These are phyloP conservation scores for Pochonia chlamydosporia DNA, from an alignment of 2,329 filamentous ascomycete species.

Conservation along the genomic window DNA sequence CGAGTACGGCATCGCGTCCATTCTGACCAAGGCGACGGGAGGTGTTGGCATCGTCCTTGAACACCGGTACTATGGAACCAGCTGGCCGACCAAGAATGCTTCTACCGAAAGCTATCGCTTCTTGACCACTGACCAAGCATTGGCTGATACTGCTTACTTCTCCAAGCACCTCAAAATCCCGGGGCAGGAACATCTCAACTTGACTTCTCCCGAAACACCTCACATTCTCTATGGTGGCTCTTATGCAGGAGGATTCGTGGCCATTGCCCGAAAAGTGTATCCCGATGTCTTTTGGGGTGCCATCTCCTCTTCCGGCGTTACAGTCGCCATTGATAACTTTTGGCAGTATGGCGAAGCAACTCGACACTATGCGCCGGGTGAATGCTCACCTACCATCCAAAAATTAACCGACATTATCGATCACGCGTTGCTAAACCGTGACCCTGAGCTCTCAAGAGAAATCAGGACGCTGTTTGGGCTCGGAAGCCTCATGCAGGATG, in stretches of 20 bases:
- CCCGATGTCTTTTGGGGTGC: constrained; percentile 73
- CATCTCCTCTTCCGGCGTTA: constrained; percentile 77
- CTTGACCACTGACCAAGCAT: constrained; percentile 73
- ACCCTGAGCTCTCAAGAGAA: constrained; percentile 35
- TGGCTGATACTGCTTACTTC: constrained; percentile 80
- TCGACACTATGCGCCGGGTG: constrained; percentile 42
- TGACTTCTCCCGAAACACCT: constrained; percentile 59
- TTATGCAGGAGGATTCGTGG: constrained; percentile 75
- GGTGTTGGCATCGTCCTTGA: constrained; percentile 78
- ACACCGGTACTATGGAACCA: constrained; percentile 81
- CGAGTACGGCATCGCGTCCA: constrained; percentile 69
- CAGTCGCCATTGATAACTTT: constrained; percentile 70
- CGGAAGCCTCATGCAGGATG: constrained; percentile 35
- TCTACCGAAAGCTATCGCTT: constrained; percentile 68
- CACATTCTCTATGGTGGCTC: constrained; percentile 81
- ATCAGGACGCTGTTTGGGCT: constrained; percentile 46
- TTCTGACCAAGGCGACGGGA: constrained; percentile 63
- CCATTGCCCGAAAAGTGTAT: constrained; percentile 70
- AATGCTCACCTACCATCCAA: constrained; percentile 61
- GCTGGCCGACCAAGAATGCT: constrained; percentile 62
- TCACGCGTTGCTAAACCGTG: constrained; percentile 32
- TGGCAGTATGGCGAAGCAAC: constrained; percentile 56
- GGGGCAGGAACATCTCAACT: constrained; percentile 60
- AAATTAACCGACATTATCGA: constrained; percentile 47
- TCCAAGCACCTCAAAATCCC: constrained; percentile 65